Evolutionary conservation across 805 yeast species (phyloP).

Genomic region (Cyberlindnera galapagoensis): DNA sequence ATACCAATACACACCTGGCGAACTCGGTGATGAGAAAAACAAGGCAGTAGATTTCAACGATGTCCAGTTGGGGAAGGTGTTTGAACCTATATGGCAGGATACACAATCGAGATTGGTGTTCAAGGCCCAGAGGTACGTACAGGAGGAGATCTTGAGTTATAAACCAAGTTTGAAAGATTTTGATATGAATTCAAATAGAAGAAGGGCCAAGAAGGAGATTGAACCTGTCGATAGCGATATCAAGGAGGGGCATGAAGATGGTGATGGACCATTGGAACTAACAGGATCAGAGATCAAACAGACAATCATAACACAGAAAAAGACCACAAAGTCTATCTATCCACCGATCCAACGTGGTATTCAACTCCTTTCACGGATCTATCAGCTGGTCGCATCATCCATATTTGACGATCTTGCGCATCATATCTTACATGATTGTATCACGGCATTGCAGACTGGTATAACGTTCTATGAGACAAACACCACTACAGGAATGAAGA

Average conservation of each 20-base stretch:
- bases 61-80: slow-evolving; percentile 49
- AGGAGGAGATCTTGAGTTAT: slow-evolving; percentile 59
- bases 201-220: slow-evolving; percentile 8
- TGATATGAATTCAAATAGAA: slow-evolving; percentile 42
- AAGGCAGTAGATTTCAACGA: slow-evolving; percentile 5
- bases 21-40: slow-evolving; percentile 16
- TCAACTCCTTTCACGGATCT: slow-evolving; percentile 65
- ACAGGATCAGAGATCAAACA: no score
- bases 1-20: slow-evolving; percentile 18
- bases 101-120: slow-evolving; percentile 77
- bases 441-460: slow-evolving; percentile 50
- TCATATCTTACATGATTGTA: slow-evolving; percentile 73
- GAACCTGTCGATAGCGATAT: slow-evolving; percentile 8
- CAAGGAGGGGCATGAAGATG: slow-evolving; percentile 10
- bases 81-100: slow-evolving; percentile 67
- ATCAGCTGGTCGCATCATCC: slow-evolving; percentile 67
- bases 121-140: slow-evolving; percentile 68
- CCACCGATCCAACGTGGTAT: slow-evolving; percentile 69
- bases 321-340: slow-evolving; percentile 27
- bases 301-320: no score
- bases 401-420: slow-evolving; percentile 90
- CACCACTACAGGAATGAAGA: slow-evolving; percentile 43
- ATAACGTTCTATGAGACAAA: slow-evolving; percentile 44
- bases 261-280: no score
- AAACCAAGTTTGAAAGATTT: slow-evolving; percentile 65